A percentile compares a stretch with the other conserved stretches of the same genome.
Evolutionary conservation across 2,329 filamentous ascomycete species (phyloP).

Genomic region (Cercospora sp.): DNA sequence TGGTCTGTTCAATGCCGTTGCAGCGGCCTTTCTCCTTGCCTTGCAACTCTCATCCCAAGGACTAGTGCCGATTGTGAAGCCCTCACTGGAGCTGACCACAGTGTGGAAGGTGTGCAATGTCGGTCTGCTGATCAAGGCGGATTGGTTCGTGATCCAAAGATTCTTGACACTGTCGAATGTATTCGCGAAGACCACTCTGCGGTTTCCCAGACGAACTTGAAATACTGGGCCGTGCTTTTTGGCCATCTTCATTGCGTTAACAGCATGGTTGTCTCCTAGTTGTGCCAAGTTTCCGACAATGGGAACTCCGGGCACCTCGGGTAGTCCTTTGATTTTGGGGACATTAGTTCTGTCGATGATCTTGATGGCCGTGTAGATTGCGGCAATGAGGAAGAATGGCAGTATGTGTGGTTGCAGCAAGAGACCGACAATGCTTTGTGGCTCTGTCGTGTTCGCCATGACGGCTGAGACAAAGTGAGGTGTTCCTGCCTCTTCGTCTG

Average conservation of each 20-base stretch:
- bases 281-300: slow-evolving; percentile 51
- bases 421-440: slow-evolving; percentile 34
- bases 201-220: slow-evolving; percentile 62
- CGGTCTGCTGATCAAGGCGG: slow-evolving; percentile 73
- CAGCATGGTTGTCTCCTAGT: slow-evolving; percentile 49
- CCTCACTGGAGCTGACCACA: slow-evolving; percentile 73
- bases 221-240: slow-evolving; percentile 54
- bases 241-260: slow-evolving; percentile 48
- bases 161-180: slow-evolving; percentile 71
- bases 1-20: slow-evolving; percentile 74
- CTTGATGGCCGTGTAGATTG: slow-evolving; percentile 44
- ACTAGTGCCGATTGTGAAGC: slow-evolving; percentile 79
- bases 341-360: slow-evolving; percentile 49
- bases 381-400: slow-evolving; percentile 44
- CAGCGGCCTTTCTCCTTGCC: slow-evolving; percentile 71
- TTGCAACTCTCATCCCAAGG: slow-evolving; percentile 84
- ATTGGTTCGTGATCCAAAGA: slow-evolving; percentile 78
- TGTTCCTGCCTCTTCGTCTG: neutral
- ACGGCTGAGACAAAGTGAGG: neutral
- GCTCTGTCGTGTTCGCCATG: slow-evolving; percentile 33
- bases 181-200: slow-evolving; percentile 76
- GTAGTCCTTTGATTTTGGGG: slow-evolving; percentile 51
- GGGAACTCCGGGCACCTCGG: slow-evolving; percentile 50
- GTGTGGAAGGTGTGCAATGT: slow-evolving; percentile 80
- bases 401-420: slow-evolving; percentile 44